phyloP scores from a whole-genome alignment of 2,329 filamentous ascomycete genomes.

The Cladosporium velox region DNA sequence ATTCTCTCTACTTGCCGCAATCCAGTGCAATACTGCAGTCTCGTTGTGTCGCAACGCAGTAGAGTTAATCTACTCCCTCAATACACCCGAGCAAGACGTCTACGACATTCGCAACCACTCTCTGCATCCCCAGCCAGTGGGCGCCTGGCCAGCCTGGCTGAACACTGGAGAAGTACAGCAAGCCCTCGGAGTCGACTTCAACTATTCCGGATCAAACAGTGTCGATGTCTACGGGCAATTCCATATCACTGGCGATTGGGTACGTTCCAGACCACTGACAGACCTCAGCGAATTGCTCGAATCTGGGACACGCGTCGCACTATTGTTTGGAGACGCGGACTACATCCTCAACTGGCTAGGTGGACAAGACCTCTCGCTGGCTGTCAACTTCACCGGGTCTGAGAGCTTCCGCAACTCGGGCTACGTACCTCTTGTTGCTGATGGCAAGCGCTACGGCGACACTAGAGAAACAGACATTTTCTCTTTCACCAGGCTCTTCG shows the following conservation, averaged over 20 bases:
- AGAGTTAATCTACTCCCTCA: neutral
- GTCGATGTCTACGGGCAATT: conserved; percentile 46
- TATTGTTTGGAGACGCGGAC: conserved; percentile 64
- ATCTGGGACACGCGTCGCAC: conserved; percentile 58
- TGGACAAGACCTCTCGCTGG: conserved; percentile 56
- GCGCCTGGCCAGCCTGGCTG: conserved; percentile 53
- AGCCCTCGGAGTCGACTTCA: conserved; percentile 60
- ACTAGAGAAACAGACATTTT: conserved; percentile 54
- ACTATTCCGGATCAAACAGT: conserved; percentile 52
- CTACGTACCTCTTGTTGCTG: conserved; percentile 53
- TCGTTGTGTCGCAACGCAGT: neutral
- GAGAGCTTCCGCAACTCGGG: conserved; percentile 48
- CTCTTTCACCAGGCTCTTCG: conserved; percentile 54
- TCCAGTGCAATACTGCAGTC: neutral
- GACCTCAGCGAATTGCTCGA: conserved; percentile 46
- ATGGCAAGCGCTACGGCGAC: conserved; percentile 53
- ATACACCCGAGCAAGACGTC: conserved; percentile 22
- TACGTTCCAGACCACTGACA: conserved; percentile 42
- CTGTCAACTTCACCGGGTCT: conserved; percentile 44
- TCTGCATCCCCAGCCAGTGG: conserved; percentile 58
- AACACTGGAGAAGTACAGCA: conserved; percentile 57
- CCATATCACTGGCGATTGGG: conserved; percentile 46
- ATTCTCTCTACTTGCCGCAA: neutral
- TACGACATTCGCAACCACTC: conserved; percentile 57
- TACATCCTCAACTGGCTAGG: conserved; percentile 53